Conservation (phyloP, 2,329 filamentous ascomycete species). For the Sporothrix globosa region DNA sequence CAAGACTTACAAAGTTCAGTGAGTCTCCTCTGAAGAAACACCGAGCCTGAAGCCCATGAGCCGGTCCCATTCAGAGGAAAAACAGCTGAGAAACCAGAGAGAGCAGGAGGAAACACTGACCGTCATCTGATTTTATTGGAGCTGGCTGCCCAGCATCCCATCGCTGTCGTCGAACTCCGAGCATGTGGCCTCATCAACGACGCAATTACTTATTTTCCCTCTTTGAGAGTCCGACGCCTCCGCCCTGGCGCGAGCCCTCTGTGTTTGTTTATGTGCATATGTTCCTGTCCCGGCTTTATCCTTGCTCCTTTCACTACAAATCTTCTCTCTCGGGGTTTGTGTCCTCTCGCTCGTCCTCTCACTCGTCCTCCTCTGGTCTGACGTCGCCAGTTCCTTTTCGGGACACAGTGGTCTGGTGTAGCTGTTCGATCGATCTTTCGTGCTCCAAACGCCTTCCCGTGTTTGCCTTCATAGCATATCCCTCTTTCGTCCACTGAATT, state of each 20-base stretch:
- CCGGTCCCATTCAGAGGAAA: slow-evolving; percentile 21
- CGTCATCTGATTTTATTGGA: slow-evolving; percentile 26
- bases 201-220: too few relatives aligned
- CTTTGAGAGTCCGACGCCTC: slow-evolving; percentile 5
- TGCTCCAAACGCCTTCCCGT: neutral
- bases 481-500: neutral
- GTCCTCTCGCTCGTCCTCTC: neutral
- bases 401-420: slow-evolving; percentile 11
- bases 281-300: neutral
- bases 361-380: neutral
- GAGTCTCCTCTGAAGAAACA: neutral
- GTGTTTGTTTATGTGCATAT: slow-evolving; percentile 12
- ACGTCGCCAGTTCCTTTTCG: neutral
- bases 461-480: neutral
- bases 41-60: neutral
- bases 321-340: slow-evolving; percentile 7
- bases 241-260: neutral
- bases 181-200: neutral
- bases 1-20: neutral
- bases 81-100: slow-evolving; percentile 26
- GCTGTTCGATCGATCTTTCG: slow-evolving; percentile 9
- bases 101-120: neutral
- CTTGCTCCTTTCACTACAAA: neutral
- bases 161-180: neutral
- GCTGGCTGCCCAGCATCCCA: neutral